Conservation (phyloP, 2,329 filamentous ascomycete species). For the Fusarium pseudoanthophilum region DNA sequence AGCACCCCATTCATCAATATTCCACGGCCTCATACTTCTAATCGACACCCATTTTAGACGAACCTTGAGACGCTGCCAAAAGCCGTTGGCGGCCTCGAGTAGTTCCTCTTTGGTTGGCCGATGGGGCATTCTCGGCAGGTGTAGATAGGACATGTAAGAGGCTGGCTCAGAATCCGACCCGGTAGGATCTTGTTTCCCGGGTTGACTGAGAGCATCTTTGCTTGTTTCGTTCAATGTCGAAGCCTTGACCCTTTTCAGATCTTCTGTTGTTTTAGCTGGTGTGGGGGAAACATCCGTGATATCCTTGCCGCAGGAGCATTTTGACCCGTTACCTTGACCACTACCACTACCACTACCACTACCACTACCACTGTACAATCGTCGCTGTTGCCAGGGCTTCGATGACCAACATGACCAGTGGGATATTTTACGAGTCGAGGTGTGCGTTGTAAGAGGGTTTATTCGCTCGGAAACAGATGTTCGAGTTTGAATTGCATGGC, state of each 20-base stretch:
- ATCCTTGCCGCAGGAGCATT: conserved; percentile 44
- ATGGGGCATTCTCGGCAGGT: conserved; percentile 78
- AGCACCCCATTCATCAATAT: conserved; percentile 93
- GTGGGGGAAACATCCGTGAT: conserved; percentile 10
- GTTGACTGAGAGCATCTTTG: conserved; percentile 17
- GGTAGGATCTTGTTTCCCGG: conserved; percentile 13
- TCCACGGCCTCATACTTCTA: conserved; percentile 91
- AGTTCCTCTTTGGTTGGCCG: conserved; percentile 94
- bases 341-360: conserved; percentile 14
- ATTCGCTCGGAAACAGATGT: conserved; percentile 9
- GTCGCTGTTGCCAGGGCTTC: conserved; percentile 15
- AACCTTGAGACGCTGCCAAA: conserved; percentile 89
- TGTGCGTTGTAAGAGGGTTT: conserved; percentile 6
- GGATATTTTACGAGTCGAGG: neutral
- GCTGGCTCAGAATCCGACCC: conserved; percentile 54
- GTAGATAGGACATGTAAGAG: conserved; percentile 67
- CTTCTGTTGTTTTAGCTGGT: conserved; percentile 19
- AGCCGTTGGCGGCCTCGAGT: conserved; percentile 88
- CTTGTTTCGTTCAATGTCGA: conserved; percentile 17
- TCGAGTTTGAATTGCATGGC: conserved; percentile 4
- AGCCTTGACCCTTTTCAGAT: conserved; percentile 29
- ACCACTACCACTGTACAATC: conserved; percentile 32
- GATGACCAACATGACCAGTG: conserved; percentile 1
- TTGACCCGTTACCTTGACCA: conserved; percentile 26
- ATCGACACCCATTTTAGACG: conserved; percentile 99